These are phyloP conservation scores for Nidula niveotomentosa DNA, from an alignment of 1,284 basidiomycete species.

Conservation along the genomic window DNA sequence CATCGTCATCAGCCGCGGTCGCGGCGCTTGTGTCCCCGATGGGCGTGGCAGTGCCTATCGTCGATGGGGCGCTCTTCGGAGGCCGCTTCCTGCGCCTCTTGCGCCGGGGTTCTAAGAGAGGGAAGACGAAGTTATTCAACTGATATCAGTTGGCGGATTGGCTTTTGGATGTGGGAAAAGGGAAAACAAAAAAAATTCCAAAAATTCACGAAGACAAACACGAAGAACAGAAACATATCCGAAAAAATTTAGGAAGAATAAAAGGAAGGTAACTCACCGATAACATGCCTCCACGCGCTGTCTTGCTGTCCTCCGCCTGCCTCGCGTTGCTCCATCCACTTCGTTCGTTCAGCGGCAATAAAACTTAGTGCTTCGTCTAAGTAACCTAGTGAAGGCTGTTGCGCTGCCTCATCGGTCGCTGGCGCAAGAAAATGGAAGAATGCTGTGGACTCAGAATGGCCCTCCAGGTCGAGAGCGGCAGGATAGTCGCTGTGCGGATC, in stretches of 20 bases:
- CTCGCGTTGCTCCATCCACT: conserved; percentile 46
- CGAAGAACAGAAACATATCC: neutral
- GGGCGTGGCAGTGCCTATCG: neutral
- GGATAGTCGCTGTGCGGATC: too few species aligned
- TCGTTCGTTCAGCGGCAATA: conserved; percentile 63
- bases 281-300: conserved; percentile 14
- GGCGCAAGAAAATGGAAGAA: too few species aligned
- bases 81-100: conserved; percentile 49
- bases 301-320: conserved; percentile 13
- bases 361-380: conserved; percentile 66
- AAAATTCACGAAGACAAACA: neutral
- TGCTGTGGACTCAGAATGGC: too few species aligned
- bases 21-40: neutral
- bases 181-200: conserved; percentile 3
- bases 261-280: conserved; percentile 17
- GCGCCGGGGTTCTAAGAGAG: conserved; percentile 34
- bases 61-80: conserved; percentile 24
- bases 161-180: conserved; percentile 7
- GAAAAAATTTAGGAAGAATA: conserved; percentile 4
- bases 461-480: too few species aligned
- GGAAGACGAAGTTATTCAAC: conserved; percentile 12
- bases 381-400: conserved; percentile 55
- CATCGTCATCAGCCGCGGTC: neutral
- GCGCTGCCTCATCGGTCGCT: neutral
- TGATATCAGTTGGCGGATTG: conserved; percentile 14